phyloP scores from a whole-genome alignment of 768 basidiomycete species.

The Nidula microcarpa region DNA sequence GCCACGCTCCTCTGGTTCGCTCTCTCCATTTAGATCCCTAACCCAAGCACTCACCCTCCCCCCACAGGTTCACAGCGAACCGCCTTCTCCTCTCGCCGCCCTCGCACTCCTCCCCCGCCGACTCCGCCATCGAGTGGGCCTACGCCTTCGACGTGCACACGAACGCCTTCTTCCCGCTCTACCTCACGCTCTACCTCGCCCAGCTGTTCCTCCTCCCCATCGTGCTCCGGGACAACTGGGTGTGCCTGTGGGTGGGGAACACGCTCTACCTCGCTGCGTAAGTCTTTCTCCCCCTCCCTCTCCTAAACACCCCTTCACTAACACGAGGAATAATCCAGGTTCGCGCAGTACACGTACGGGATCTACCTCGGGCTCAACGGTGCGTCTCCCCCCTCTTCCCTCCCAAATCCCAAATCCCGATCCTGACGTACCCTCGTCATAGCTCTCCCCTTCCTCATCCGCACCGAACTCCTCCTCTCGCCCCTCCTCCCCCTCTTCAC shows the following conservation, averaged over 20 bases:
- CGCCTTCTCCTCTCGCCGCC: constrained; percentile 66
- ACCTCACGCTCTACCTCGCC: constrained; percentile 84
- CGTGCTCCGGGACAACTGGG: constrained; percentile 83
- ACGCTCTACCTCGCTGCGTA: constrained; percentile 88
- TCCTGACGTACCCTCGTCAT: constrained; percentile 4
- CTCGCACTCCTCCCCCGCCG: constrained; percentile 66
- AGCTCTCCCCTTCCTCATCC: constrained; percentile 94
- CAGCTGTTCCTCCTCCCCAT: constrained; percentile 86
- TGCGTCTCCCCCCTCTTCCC: constrained; percentile 12
- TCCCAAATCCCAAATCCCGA: not conserved
- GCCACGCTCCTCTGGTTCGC: constrained; percentile 76
- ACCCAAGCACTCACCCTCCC: constrained; percentile 9
- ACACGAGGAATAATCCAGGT: constrained; percentile 36
- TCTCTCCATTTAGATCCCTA: not conserved
- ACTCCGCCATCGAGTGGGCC: constrained; percentile 82
- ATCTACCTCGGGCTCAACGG: constrained; percentile 85
- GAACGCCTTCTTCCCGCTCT: constrained; percentile 94
- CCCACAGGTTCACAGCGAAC: constrained; percentile 65
- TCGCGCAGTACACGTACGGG: constrained; percentile 89
- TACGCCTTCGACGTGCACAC: constrained; percentile 98
- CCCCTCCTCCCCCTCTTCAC: constrained; percentile 85
- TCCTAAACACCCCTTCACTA: not conserved
- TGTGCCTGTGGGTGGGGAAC: constrained; percentile 92
- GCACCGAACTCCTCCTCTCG: constrained; percentile 86
- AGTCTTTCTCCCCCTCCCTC: constrained; percentile 17